Evolutionary conservation across 352 stramenopile species (phyloP).

Genomic region (Elongisporangium prolatum): DNA sequence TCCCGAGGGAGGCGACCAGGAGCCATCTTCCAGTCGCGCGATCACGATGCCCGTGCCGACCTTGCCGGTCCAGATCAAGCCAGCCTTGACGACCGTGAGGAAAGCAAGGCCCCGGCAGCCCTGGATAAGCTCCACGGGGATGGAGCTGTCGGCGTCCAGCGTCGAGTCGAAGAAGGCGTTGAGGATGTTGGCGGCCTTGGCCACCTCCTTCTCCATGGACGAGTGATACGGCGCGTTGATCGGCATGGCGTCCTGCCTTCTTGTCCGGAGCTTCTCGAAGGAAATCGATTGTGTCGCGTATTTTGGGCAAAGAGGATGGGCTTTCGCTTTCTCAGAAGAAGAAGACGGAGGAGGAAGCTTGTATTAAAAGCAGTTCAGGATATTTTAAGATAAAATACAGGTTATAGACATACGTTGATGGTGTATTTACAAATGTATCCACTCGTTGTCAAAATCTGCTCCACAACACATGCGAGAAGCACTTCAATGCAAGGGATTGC

Average conservation of each 20-base stretch:
- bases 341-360: background rate
- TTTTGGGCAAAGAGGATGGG: background rate
- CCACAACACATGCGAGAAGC: too few relatives aligned
- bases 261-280: constrained; percentile 3
- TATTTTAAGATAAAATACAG: too few relatives aligned
- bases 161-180: constrained; percentile 81
- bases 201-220: constrained; percentile 84
- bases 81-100: constrained; percentile 84
- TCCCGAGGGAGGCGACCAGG: constrained; percentile 77
- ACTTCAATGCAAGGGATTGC: too few relatives aligned
- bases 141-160: constrained; percentile 62
- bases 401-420: background rate
- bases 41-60: constrained; percentile 82
- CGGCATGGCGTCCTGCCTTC: constrained; percentile 39
- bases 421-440: background rate
- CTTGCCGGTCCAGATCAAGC: constrained; percentile 82
- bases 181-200: constrained; percentile 79
- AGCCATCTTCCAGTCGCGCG: constrained; percentile 69
- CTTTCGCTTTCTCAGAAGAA: background rate
- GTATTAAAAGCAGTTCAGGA: background rate
- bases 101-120: constrained; percentile 75
- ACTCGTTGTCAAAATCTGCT: background rate
- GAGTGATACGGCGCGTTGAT: constrained; percentile 85
- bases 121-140: constrained; percentile 78
- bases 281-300: background rate